These are phyloP conservation scores for Pichia manshurica DNA, from an alignment of 805 yeast genomes.

Conservation along the genomic window DNA sequence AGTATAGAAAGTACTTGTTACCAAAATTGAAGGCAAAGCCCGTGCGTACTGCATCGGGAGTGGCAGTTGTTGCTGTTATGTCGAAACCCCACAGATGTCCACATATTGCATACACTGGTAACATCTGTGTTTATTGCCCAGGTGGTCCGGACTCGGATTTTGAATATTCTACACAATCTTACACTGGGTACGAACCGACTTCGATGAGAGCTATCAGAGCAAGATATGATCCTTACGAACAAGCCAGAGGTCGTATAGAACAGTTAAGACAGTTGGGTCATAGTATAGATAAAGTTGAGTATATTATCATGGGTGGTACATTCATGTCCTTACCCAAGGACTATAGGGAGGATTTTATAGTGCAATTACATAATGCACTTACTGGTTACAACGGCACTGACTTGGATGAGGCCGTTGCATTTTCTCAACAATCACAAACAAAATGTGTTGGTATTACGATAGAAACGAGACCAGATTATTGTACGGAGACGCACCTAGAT, in stretches of 20 bases:
- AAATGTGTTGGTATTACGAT: slow-evolving; percentile 98
- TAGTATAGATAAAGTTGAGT: slow-evolving; percentile 94
- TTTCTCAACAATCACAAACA: slow-evolving; percentile 89
- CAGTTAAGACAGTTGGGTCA: slow-evolving; percentile 94
- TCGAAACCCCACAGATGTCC: slow-evolving; percentile 99
- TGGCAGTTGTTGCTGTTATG: slow-evolving; percentile 99
- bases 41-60: slow-evolving; percentile 96
- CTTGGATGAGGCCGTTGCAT: slow-evolving; percentile 83
- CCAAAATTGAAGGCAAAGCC: slow-evolving; percentile 98
- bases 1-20: slow-evolving; percentile 80
- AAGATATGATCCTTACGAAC: slow-evolving; percentile 96
- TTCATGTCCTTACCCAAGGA: slow-evolving; percentile 91
- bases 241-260: slow-evolving; percentile 95
- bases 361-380: slow-evolving; percentile 88
- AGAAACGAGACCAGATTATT: slow-evolving; percentile 97
- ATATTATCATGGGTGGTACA: slow-evolving; percentile 98
- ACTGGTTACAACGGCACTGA: slow-evolving; percentile 86
- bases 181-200: slow-evolving; percentile 98
- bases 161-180: slow-evolving; percentile 96
- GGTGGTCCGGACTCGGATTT: slow-evolving; percentile 99
- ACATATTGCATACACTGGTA: slow-evolving; percentile 97
- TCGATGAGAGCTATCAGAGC: slow-evolving; percentile 99
- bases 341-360: slow-evolving; percentile 84
- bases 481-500: slow-evolving; percentile 90
- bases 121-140: slow-evolving; percentile 97